Evolutionary conservation across 345 rosid species (phyloP), one percentile per base, ranked within the genome.

Genomic region (Psidium guajava): DNA sequence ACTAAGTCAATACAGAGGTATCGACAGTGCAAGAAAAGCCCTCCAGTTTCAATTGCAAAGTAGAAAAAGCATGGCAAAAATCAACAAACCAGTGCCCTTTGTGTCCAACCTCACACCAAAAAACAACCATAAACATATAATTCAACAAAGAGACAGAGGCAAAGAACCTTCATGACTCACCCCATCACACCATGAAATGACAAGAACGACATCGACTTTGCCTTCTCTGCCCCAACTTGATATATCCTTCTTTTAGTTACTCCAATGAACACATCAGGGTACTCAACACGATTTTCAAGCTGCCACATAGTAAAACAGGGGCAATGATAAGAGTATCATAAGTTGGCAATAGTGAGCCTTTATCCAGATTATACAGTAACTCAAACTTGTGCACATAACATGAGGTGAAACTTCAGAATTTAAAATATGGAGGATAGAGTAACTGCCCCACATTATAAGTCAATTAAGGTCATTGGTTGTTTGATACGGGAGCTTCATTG

Each of bases 241-340:
- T 90, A 92, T 83, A 86, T 92, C 87, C 97, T 91, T 85, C 88
- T 90, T 88, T 91, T 93, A 36, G 89, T 85, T 36, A 96, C 95
- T 42, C 98, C 96, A 40, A 96, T 89, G 87, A 89, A 94, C 52
- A 91, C 86, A 55, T 93, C 93, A 69, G 85, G 74, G 44, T 47
- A 83, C 85, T 84, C 90, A 49, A 88, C 42, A 27, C 44, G 87
- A 87, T 92, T 88, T 54, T 73, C 95, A 85, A 94, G 54, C 98
- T 95, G 91, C 74, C 87, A 88, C 83, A 84, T 40, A 40, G 85
- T 21, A 83, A 86, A 83, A 49, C 11, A 84, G 84, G 47, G 36
- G 82, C 28, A 77, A 81, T 40, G 40, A 16, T 18, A 80, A 27
- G 47, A 36, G 42, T 69, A 69, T 9, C 36, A 36, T 69, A 69